These are phyloP conservation scores for Balakata baccata DNA, from an alignment of 345 rosid genomes.

Conservation along the genomic window DNA sequence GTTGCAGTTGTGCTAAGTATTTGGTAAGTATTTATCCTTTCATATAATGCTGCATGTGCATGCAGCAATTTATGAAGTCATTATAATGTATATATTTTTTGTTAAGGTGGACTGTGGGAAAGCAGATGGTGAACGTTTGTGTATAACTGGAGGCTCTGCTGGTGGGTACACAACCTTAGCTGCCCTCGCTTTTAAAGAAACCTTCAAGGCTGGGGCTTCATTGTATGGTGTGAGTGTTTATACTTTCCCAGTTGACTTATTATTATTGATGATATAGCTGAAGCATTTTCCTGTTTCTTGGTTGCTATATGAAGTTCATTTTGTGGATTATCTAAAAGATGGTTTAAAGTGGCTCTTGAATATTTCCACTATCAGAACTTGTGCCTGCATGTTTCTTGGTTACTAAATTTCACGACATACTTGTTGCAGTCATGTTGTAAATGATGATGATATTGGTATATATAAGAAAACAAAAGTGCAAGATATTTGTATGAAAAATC, in stretches of 20 bases:
- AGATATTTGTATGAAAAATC: too few relatives aligned
- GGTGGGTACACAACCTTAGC: slow-evolving; percentile 98
- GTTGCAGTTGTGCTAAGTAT: slow-evolving; percentile 87
- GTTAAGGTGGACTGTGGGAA: slow-evolving; percentile 68
- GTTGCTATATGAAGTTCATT: neutral
- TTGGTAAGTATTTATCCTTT: slow-evolving; percentile 48
- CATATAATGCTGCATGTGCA: slow-evolving; percentile 3
- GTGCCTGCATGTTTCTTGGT: neutral
- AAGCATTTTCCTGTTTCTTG: slow-evolving; percentile 1
- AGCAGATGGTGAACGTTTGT: slow-evolving; percentile 67
- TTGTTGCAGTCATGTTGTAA: neutral
- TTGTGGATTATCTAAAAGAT: neutral
- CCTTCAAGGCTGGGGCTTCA: slow-evolving; percentile 92
- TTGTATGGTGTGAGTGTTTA: slow-evolving; percentile 69
- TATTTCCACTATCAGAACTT: neutral
- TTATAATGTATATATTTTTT: slow-evolving; percentile 23
- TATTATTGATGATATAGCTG: neutral
- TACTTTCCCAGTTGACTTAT: neutral
- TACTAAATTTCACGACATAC: neutral
- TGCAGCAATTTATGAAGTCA: neutral
- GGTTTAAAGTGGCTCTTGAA: too few relatives aligned
- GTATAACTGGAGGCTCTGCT: slow-evolving; percentile 98
- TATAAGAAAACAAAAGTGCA: too few relatives aligned
- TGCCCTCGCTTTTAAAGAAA: slow-evolving; percentile 79
- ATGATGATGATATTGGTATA: neutral